phyloP scores from a whole-genome alignment of 257 asterid genomes.

The Lantana camara region DNA sequence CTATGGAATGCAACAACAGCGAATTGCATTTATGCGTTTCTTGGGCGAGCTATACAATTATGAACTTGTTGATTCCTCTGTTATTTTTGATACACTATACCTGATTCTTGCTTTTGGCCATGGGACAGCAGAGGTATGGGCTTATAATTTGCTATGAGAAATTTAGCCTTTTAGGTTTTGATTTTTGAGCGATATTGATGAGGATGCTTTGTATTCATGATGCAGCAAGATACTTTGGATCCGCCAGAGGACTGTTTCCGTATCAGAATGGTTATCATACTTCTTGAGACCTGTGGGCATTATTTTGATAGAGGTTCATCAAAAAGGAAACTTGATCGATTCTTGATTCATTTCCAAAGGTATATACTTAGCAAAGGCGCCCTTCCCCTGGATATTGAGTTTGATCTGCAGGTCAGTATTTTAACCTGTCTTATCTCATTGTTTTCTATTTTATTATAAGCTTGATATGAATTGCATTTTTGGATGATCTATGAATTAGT shows the following conservation, averaged over 20 bases:
- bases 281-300: constrained; percentile 98
- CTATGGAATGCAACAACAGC: constrained; percentile 89
- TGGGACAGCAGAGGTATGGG: constrained; percentile 87
- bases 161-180: not conserved
- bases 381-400: constrained; percentile 92
- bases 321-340: constrained; percentile 94
- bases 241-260: constrained; percentile 99
- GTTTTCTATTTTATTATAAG: not conserved
- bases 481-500: too few relatives aligned
- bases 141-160: constrained; percentile 10
- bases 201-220: constrained; percentile 35
- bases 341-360: constrained; percentile 92
- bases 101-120: constrained; percentile 82
- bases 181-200: constrained; percentile 26
- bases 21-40: constrained; percentile 92
- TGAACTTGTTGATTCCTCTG: constrained; percentile 94
- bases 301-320: constrained; percentile 98
- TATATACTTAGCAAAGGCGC: constrained; percentile 80
- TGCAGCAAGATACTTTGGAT: constrained; percentile 87
- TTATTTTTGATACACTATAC: constrained; percentile 88
- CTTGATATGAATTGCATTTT: not conserved
- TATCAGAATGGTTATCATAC: constrained; percentile 87
- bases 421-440: constrained; percentile 9
- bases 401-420: constrained; percentile 91
- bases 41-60: constrained; percentile 95